These are phyloP conservation scores for Epithemia pelagica DNA, from an alignment of 108 stramenopile genomes.

Conservation along the genomic window DNA sequence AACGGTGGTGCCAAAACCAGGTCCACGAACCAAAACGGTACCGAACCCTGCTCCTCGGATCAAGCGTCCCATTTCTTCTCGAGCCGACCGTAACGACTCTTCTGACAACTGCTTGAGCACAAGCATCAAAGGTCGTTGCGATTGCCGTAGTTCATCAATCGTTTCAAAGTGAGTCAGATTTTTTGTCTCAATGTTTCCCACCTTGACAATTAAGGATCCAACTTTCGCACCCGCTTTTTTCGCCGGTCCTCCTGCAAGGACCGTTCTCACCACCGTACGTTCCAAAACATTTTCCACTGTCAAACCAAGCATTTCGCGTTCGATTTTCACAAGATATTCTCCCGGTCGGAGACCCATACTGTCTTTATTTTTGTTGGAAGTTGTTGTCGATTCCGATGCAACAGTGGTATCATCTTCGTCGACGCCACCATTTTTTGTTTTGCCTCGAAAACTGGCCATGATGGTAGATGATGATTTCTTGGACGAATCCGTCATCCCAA, in stretches of 20 bases:
- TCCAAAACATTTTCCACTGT: slow-evolving; percentile 90
- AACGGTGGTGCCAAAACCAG: slow-evolving; percentile 41
- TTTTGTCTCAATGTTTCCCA: slow-evolving; percentile 72
- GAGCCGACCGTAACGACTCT: slow-evolving; percentile 54
- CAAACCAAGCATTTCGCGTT: slow-evolving; percentile 83
- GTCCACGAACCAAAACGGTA: slow-evolving; percentile 55
- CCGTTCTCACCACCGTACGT: slow-evolving; percentile 80
- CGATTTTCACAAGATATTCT: slow-evolving; percentile 64
- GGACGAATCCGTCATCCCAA: not conserved
- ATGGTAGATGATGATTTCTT: not conserved
- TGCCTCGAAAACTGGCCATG: not conserved
- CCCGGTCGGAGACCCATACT: slow-evolving; percentile 9
- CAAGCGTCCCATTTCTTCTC: slow-evolving; percentile 85
- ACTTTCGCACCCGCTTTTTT: slow-evolving; percentile 76
- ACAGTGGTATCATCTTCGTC: not conserved
- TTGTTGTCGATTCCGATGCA: not conserved
- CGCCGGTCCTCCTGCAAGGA: slow-evolving; percentile 74
- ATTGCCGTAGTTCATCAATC: slow-evolving; percentile 82
- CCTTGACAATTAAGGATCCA: slow-evolving; percentile 75
- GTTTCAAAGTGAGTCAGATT: slow-evolving; percentile 87
- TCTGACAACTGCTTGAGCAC: slow-evolving; percentile 59
- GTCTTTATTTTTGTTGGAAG: not conserved
- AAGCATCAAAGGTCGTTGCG: slow-evolving; percentile 70
- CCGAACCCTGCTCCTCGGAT: slow-evolving; percentile 69
- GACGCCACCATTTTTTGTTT: slow-evolving; percentile 9